Base-by-base conservation (phyloP, 306 rosid genomes). In the Cercis canadensis region DNA sequence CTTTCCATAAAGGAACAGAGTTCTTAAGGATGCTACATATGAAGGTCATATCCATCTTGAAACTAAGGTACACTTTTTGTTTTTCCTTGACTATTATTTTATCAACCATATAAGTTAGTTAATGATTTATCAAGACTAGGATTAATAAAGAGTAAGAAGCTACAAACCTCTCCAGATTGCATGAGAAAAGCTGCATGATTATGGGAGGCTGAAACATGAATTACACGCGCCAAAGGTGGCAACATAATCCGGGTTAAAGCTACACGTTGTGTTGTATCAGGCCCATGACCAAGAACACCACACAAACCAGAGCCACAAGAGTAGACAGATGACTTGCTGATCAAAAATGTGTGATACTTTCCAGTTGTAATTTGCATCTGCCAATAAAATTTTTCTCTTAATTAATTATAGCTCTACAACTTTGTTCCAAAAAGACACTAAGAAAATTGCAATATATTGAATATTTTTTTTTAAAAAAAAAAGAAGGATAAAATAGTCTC, bases 311-410 rank as follows among this genome's bases (percentile, higher is more conserved):
- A 88, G 75, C 96, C 98, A 58, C 97, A 90, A 11, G 98, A 87
- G 74, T 93, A 93, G 40, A 90, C 89, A 18, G 94, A 82, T 32
- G 96, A 84, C 55, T 87, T 85, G 62, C 85, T 79, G 83, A 88
- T 88, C 68, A 91, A 76, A 66, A 93, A 76, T 15, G 98, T 93
- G 79, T 90, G 96, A 81, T 87, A 90, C 66, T 85, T 88, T 74
- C 97, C 97, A 0, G 97, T 90, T 36, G 90, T 85, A 69, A 90
- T 78, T 83, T 90, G 97, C 97, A 93, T 93, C 97, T 90, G 92
- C 77, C 79, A 75, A 81, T 53, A 69, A 57, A 75, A 58, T 64
- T 41, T 10, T 7, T 58, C 34, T 33, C 72, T 24, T 24, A 3
- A 24, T 56, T 64, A 83, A 75, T 67, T 71, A 76, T 36, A 46